phyloP scores from a whole-genome alignment of 768 basidiomycete species.

The Butyriboletus loyo region DNA sequence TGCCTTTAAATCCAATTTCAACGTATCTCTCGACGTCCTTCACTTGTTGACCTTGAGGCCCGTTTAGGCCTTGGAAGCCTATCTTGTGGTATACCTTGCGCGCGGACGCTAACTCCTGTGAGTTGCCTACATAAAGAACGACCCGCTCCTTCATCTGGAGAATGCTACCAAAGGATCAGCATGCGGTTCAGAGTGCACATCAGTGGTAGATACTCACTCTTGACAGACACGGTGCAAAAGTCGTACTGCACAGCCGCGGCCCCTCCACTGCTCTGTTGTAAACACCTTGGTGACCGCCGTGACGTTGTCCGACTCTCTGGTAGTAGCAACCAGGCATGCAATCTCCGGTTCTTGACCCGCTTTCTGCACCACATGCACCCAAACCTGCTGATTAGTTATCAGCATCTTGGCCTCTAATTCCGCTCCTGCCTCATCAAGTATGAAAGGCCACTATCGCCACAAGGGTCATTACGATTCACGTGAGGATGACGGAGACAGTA shows the following conservation, averaged over 20 bases:
- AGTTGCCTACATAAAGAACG: constrained; percentile 61
- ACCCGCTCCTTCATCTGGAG: constrained; percentile 33
- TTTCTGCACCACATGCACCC: constrained; percentile 51
- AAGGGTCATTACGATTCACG: background rate
- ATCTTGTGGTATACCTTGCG: constrained; percentile 22
- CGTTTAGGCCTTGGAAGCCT: constrained; percentile 20
- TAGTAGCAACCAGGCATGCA: constrained; percentile 69
- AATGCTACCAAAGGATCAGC: constrained; percentile 23
- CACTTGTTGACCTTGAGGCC: background rate
- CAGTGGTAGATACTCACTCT: constrained; percentile 37
- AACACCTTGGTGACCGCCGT: constrained; percentile 73
- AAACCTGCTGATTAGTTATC: constrained; percentile 47
- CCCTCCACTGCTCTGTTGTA: constrained; percentile 52
- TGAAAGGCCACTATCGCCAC: constrained; percentile 49
- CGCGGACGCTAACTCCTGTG: constrained; percentile 12
- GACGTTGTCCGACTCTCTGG: constrained; percentile 53
- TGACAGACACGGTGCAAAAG: constrained; percentile 58
- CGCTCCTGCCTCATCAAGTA: constrained; percentile 42
- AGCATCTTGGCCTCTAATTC: constrained; percentile 48
- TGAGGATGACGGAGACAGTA: background rate
- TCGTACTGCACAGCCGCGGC: constrained; percentile 55
- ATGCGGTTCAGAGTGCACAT: background rate
- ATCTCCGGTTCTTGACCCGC: constrained; percentile 35
- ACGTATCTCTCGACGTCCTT: constrained; percentile 19
- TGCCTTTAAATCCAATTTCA: constrained; percentile 16